Evolutionary conservation across 495 filamentous ascomycete species (phyloP).

Genomic region (Pseudomonodictys pantanalensis): DNA sequence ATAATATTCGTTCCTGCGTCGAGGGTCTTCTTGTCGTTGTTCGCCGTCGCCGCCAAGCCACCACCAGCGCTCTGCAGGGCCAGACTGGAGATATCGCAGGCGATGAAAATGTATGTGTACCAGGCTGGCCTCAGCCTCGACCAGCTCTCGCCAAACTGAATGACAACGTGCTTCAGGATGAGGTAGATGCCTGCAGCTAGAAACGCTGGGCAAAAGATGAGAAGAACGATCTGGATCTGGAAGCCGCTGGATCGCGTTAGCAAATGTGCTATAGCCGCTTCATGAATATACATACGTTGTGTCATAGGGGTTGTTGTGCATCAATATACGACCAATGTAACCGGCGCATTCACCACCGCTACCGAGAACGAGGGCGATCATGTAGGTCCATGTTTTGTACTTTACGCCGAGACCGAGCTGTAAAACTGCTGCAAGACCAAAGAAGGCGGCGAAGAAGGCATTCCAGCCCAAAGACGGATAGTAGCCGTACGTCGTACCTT

Average conservation of each 20-base stretch:
- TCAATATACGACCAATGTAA: conserved; percentile 59
- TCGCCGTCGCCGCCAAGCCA: conserved; percentile 54
- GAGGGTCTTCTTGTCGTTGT: conserved; percentile 29
- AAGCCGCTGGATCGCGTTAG: conserved; percentile 46
- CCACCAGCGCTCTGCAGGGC: conserved; percentile 64
- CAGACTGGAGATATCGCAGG: conserved; percentile 62
- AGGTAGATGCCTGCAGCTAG: conserved; percentile 65
- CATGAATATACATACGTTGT: too few relatives aligned
- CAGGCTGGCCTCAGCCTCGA: conserved; percentile 55
- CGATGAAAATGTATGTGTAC: conserved; percentile 68
- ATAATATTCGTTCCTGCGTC: conserved; percentile 58
- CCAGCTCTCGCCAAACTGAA: conserved; percentile 52
- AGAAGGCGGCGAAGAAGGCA: conserved; percentile 58
- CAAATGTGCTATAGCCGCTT: too few relatives aligned
- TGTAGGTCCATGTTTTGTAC: conserved; percentile 62
- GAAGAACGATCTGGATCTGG: conserved; percentile 64
- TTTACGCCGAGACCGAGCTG: conserved; percentile 53
- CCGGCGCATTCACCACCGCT: conserved; percentile 44
- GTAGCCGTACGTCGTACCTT: conserved; percentile 65
- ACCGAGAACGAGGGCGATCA: conserved; percentile 51
- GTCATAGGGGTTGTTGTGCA: conserved; percentile 57
- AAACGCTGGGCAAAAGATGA: conserved; percentile 65
- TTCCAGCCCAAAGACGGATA: conserved; percentile 62
- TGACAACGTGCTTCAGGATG: conserved; percentile 62
- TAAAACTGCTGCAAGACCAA: conserved; percentile 48